phyloP scores from a whole-genome alignment of 257 asterid species.

The Forsythia suspensa region DNA sequence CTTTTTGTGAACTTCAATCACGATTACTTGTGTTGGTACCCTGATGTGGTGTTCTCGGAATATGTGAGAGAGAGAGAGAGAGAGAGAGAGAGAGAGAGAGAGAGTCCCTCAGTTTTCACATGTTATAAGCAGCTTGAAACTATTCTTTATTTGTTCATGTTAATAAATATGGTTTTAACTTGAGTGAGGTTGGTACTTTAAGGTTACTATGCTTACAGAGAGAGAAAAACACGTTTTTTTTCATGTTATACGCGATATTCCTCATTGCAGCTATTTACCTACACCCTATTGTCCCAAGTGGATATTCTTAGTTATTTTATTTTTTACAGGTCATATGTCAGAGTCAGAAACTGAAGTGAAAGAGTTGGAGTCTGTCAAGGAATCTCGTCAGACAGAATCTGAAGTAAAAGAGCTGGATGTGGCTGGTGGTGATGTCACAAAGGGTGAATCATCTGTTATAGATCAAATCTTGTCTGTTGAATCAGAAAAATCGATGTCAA shows the following conservation, averaged over 20 bases:
- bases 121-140: not conserved
- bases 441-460: slow-evolving; percentile 50
- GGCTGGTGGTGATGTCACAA: slow-evolving; percentile 34
- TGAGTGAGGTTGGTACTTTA: not conserved
- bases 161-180: slow-evolving; percentile 14
- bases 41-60: not conserved
- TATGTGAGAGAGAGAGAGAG: slow-evolving; percentile 20
- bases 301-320: slow-evolving; percentile 18
- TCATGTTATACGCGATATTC: not conserved
- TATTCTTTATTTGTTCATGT: not conserved
- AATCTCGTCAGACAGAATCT: slow-evolving; percentile 42
- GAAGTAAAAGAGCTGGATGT: slow-evolving; percentile 39
- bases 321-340: slow-evolving; percentile 33
- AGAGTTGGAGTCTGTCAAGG: slow-evolving; percentile 36
- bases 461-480: slow-evolving; percentile 77
- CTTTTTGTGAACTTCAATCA: not conserved
- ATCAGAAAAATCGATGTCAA: slow-evolving; percentile 39
- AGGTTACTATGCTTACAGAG: not conserved
- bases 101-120: not conserved
- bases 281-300: slow-evolving; percentile 3
- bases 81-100: not conserved
- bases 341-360: slow-evolving; percentile 40
- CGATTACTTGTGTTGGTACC: slow-evolving; percentile 7
- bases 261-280: slow-evolving; percentile 3
- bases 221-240: not conserved